Base-by-base conservation (phyloP, 345 rosid species). In the Turnera subulata region DNA sequence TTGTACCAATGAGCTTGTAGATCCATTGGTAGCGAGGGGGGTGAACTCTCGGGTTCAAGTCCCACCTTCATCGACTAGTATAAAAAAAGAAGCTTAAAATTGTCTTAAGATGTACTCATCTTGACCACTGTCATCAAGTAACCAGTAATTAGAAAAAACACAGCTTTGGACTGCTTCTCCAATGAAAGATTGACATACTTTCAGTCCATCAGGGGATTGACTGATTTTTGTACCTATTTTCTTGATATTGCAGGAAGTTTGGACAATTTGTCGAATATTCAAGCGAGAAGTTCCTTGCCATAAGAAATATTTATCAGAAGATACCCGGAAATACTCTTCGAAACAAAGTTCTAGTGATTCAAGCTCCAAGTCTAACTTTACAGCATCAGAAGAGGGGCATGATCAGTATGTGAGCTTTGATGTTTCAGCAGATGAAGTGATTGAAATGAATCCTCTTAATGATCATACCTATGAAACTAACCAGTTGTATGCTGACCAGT, bases 251-350 rank as follows among this genome's bases (percentile, higher is more conserved):
- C 77, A 73, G 77, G 77, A 73, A 56, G 70, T 73, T 29, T 73
- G 77, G 77, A 73, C 77, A 12, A 55, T 73, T 0, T 73, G 77
- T 63, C 52, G 77, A 19, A 64, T 73, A 38, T 63, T 73, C 29
- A 64, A 73, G 62, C 50, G 77, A 18, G 77, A 68, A 29, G 44
- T 35, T 50, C 50, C 77, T 1, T 19, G 23, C 0, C 13, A 61
- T 22, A 73, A 55, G 23, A 73, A 63, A 29, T 26, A 17, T 40
- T 32, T 56, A 55, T 18, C 63, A 20, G 23, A 15, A 48, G 62
- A 43, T 29, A 32, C 38, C 46, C 48, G 16, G 16, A 60, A 24
- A 40, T 11, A 14, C 19, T 6, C 12, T 46, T 46, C 61, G 18
- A 56, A 62, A 53, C 62, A 46, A 24, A 47, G 53, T 35, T 47